Evolutionary conservation across 768 basidiomycete species (phyloP).

Genomic region (Calocybe gangraenosa): DNA sequence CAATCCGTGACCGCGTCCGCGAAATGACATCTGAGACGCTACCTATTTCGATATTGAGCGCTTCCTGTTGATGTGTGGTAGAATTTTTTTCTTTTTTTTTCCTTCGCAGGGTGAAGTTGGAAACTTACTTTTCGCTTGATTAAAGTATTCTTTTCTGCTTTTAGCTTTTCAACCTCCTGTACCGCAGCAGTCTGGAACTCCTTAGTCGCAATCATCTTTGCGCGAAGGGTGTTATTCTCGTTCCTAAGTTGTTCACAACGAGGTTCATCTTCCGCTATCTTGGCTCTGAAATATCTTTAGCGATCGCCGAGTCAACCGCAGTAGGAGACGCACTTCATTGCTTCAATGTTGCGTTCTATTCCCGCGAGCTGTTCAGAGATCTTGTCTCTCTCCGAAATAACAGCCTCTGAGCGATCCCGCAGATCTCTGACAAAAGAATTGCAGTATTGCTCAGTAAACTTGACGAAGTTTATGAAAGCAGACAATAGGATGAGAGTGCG

Average conservation of each 20-base stretch:
- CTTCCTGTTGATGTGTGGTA: constrained; percentile 47
- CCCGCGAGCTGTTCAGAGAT: constrained; percentile 44
- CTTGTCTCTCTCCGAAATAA: constrained; percentile 61
- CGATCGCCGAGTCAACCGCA: not conserved
- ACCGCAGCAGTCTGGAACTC: constrained; percentile 55
- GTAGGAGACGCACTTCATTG: constrained; percentile 47
- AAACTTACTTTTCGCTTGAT: constrained; percentile 57
- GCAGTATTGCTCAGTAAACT: constrained; percentile 76
- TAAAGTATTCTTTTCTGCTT: constrained; percentile 62
- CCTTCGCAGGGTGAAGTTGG: not conserved
- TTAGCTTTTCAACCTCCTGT: constrained; percentile 67
- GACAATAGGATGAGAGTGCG: constrained; percentile 76
- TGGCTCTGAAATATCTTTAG: constrained; percentile 36
- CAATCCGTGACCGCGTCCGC: constrained; percentile 70
- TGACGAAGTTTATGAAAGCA: constrained; percentile 91
- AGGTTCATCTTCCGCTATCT: constrained; percentile 67
- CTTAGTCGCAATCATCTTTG: constrained; percentile 67
- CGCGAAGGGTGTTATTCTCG: constrained; percentile 59
- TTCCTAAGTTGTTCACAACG: constrained; percentile 52
- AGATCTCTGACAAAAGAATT: constrained; percentile 58
- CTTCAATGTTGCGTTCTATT: constrained; percentile 46
- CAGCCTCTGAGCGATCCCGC: constrained; percentile 50
- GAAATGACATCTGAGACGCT: constrained; percentile 56
- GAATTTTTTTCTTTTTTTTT: too few species aligned
- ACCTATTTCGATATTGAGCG: constrained; percentile 55